These are phyloP conservation scores for Rhizophagus clarus DNA, from an alignment of 192 early-diverging fungal genomes.

Conservation along the genomic window DNA sequence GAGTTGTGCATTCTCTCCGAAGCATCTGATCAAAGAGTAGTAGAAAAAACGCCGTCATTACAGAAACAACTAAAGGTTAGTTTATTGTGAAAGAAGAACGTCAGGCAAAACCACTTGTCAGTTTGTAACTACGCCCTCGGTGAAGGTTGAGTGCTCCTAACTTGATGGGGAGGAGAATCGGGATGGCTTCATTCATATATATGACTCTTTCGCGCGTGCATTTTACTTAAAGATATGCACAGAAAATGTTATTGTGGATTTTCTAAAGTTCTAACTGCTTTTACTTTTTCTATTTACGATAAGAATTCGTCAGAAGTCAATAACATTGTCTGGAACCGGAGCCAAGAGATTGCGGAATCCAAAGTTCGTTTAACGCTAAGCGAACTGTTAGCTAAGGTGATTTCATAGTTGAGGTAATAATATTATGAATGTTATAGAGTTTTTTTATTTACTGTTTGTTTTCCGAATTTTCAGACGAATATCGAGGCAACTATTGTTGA, in stretches of 20 bases:
- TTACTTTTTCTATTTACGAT: neutral
- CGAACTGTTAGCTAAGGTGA: slow-evolving; percentile 31
- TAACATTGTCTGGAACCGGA: slow-evolving; percentile 28
- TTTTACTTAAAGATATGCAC: neutral
- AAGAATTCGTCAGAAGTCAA: slow-evolving; percentile 26
- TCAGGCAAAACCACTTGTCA: slow-evolving; percentile 20
- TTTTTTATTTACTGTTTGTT: no score
- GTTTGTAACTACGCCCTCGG: slow-evolving; percentile 27
- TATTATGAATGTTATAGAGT: slow-evolving; percentile 2
- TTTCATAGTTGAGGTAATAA: neutral
- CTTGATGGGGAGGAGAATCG: slow-evolving; percentile 33
- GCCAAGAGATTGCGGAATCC: slow-evolving; percentile 29
- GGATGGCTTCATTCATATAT: slow-evolving; percentile 28
- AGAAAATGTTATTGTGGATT: slow-evolving; percentile 13
- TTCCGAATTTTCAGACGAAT: no score
- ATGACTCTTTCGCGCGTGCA: slow-evolving; percentile 18
- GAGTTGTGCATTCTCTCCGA: slow-evolving; percentile 16
- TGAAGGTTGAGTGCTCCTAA: slow-evolving; percentile 33
- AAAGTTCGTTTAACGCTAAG: slow-evolving; percentile 34
- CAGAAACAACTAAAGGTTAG: slow-evolving; percentile 33
- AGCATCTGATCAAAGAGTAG: slow-evolving; percentile 31
- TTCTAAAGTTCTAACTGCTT: slow-evolving; percentile 12
- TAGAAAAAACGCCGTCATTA: slow-evolving; percentile 22
- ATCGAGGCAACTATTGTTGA: no score
- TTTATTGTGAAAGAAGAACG: slow-evolving; percentile 23